A percentile compares a stretch with the other conserved stretches of the same genome.
These are phyloP conservation scores for Gossypium mustelinum DNA, from an alignment of 345 rosid species.

Conservation along the genomic window DNA sequence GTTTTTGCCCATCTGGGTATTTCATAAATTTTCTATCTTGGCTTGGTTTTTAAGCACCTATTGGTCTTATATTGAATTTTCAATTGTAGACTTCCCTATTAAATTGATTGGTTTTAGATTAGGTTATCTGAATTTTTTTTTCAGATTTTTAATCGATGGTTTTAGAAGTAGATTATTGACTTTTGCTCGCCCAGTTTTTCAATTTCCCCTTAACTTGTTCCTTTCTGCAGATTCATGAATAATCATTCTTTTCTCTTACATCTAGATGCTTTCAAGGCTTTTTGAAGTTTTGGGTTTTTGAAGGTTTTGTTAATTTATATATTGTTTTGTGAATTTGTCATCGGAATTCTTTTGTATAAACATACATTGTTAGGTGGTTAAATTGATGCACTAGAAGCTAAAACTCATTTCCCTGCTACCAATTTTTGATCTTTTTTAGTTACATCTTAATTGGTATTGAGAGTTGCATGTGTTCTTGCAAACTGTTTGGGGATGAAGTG, in stretches of 20 bases:
- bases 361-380: background rate
- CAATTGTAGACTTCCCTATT: background rate
- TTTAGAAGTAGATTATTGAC: conserved; percentile 15
- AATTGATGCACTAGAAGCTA: background rate
- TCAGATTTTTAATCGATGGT: background rate
- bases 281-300: background rate
- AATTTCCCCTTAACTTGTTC: background rate
- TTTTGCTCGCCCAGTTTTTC: background rate
- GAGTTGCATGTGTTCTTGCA: background rate
- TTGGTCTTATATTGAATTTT: background rate
- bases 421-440: background rate
- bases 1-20: conserved; percentile 18
- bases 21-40: conserved; percentile 1
- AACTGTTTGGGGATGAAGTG: background rate
- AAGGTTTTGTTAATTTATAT: background rate
- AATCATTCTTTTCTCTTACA: background rate
- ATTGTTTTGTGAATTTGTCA: background rate
- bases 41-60: conserved; percentile 17
- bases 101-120: background rate
- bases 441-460: background rate
- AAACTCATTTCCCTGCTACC: background rate
- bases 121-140: background rate
- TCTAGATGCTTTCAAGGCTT: background rate
- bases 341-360: background rate
- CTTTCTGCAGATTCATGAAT: background rate